Conservation (phyloP, 2,329 filamentous ascomycete genomes). For the Davidsoniella neocaledoniae region DNA sequence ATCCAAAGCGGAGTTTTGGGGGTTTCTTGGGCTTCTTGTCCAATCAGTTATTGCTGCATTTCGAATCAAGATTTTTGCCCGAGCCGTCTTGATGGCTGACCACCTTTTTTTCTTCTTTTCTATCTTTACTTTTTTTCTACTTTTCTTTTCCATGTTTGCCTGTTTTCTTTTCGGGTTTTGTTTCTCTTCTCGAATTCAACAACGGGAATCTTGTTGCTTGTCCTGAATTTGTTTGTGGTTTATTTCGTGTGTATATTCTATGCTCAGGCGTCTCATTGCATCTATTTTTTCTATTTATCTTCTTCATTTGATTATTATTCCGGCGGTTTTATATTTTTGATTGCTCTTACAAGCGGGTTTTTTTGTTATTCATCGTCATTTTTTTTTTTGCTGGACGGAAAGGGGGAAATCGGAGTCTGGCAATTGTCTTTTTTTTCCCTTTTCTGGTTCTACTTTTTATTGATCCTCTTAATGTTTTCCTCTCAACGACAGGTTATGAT, state of each 20-base stretch:
- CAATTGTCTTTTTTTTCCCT: not conserved
- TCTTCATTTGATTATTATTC: not conserved
- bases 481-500: not conserved
- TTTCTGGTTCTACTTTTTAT: not conserved
- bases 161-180: not conserved
- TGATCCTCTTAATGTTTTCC: not conserved
- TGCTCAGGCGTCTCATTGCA: not conserved
- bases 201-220: not conserved
- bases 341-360: not conserved
- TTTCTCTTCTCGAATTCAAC: not conserved
- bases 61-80: conserved; percentile 1
- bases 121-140: not conserved
- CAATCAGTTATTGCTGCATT: not conserved
- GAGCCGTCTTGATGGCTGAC: not conserved
- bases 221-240: not conserved
- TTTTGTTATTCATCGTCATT: not conserved
- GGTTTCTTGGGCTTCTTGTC: not conserved
- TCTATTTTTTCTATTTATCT: conserved; percentile 2
- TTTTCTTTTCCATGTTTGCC: not conserved
- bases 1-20: not conserved
- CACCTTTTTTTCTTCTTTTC: not conserved
- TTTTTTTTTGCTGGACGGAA: not conserved
- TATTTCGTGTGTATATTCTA: no score
- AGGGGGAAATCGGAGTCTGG: no score
- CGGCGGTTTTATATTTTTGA: not conserved